These are phyloP conservation scores for Catharanthus roseus DNA, from an alignment of 257 asterid genomes.

Conservation along the genomic window DNA sequence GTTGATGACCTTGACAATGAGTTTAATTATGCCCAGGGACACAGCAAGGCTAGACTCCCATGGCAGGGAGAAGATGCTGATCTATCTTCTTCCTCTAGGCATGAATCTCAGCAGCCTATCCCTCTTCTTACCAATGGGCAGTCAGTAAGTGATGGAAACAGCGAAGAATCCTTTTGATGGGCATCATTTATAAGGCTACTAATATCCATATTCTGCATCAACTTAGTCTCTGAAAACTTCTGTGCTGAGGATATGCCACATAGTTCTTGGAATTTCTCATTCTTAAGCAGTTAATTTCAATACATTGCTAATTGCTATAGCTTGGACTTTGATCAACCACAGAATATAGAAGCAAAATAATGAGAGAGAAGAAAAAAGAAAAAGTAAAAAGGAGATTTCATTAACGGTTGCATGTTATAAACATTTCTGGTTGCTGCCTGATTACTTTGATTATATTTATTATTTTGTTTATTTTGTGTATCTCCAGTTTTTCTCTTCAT, in stretches of 20 bases:
- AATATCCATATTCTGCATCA: neutral
- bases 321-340: neutral
- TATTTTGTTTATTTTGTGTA: neutral
- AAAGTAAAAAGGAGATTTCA: neutral
- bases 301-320: neutral
- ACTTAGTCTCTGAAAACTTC: neutral
- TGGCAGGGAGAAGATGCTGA: constrained; percentile 84
- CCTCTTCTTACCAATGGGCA: constrained; percentile 89
- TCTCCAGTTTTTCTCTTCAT: neutral
- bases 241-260: neutral
- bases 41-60: constrained; percentile 59
- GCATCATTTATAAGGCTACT: neutral
- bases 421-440: neutral
- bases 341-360: no score
- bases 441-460: neutral
- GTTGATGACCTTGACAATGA: constrained; percentile 79
- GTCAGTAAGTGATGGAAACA: constrained; percentile 42
- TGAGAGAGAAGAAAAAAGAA: neutral
- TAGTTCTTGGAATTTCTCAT: neutral
- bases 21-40: constrained; percentile 56
- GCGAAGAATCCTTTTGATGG: neutral
- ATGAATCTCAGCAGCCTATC: constrained; percentile 74
- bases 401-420: neutral
- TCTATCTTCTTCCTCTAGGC: constrained; percentile 78
- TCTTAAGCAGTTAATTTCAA: no score